Base-by-base conservation (phyloP, 1,284 basidiomycete species). In the Vanrija sp. region DNA sequence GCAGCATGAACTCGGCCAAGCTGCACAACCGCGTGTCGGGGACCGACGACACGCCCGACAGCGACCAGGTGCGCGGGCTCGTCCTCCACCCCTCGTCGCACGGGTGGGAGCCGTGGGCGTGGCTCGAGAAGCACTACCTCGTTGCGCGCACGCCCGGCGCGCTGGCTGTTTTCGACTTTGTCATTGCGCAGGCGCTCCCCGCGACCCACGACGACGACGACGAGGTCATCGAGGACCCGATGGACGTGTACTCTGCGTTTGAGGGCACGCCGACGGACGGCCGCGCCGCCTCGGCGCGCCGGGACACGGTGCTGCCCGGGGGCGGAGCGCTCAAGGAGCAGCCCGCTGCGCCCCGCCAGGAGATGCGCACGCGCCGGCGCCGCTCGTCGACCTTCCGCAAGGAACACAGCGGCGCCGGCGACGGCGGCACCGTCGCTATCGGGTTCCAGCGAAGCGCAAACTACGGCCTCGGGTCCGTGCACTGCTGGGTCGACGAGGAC, bases 71-170 rank as follows among this genome's bases (percentile, higher is more conserved):
- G 6, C 46, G 25, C 18, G 55, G 56, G 14, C 29, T 58, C 21
- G 44, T 39, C 12, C 46, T 54, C 21, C 16, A 46, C 19, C 25
- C 34, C 8, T 21, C 39, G 21, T 50, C 38, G 12, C 9, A 34
- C 6, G 57, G 57, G 12, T 59, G 57, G 57, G 26, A 28, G 28
- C 34, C 44, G 23, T 72, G 68, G 66, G 55, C 65, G 5, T 74
- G 71, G 71, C 64, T 61, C 38, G 71, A 74, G 51, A 74, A 74
- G 50, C 62, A 57, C 16, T 74, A 72, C 51, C 55, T 73, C 25
- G 62, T 69, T n/a, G 62, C 72, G 6, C 54, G 55, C 12, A 51
- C 57, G 23, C 67, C 69, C 3, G 71, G 72, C 12, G 55, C 71
- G 3, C 21, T 60, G 2, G 67, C 66, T n/a, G 50, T 61, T 3